Base-by-base conservation (phyloP, 495 filamentous ascomycete genomes). In the Amniculicola lignicola region DNA sequence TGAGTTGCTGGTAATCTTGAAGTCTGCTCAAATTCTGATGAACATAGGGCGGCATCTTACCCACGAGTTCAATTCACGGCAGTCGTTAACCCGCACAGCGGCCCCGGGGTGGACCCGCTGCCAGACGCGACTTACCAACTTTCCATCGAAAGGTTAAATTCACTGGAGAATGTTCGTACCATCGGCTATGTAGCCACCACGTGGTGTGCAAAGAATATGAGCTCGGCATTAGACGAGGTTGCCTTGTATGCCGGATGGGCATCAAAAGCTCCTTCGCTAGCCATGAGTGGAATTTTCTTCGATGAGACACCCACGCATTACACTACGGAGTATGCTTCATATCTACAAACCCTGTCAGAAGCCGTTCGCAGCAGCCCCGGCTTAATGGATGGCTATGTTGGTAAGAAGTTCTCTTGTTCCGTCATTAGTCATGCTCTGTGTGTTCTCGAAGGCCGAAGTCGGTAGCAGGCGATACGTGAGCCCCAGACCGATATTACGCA, bases 271-370 rank as follows among this genome's bases (percentile, higher is more conserved):
- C 37, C 61, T 12, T 43, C 39, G 29, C 41, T 64, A 22, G 51
- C 60, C 22, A 51, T 64, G 46, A 40, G 38, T 15, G 61, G 57
- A 10, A 58, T 61, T 18, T 64, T 64, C 55, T 62, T 67, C 35
- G 61, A 64, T 29, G 61, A 67, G 51, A 61, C 52, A 40, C 52
- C 56, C 11, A 51, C 56, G 6, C 63, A 59, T 12, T 64, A 72
- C 49, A 57, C 63, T 16, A 16, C 60, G 0, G 63, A 52, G 16
- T 54, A 54, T 24, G 64, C 66, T 24, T 62, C 61, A 0, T 74
- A 74, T 51, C 64, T 75, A 61, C 58, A 67, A n/a, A 44, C 42
- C 0, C 53, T 74, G 7, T 69, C 66, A 0, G 11, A 53, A 38
- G 61, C 61, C 2, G 69, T 69, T 39, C 69, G 66, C 29, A 56